A percentile compares a stretch with the other conserved stretches of the same genome.
Evolutionary conservation across 352 stramenopile genomes (phyloP).

Genomic region (Phytophthora foliorum): DNA sequence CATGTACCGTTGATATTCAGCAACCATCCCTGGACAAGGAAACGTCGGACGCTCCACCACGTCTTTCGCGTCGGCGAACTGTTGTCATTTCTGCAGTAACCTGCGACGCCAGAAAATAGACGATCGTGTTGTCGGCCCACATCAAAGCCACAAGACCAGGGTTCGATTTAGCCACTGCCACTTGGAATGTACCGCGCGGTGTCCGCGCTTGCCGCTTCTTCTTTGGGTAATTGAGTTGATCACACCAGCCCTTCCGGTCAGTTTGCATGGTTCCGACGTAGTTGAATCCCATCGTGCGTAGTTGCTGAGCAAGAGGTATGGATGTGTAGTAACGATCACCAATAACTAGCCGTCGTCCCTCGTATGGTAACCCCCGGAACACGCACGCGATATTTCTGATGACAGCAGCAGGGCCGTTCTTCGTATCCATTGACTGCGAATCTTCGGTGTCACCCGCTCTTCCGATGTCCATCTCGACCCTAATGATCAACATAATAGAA

Average conservation of each 20-base stretch:
- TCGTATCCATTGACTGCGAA: background rate
- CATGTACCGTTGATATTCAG: slow-evolving; percentile 18
- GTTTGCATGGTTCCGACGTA: slow-evolving; percentile 17
- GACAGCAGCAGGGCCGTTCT: slow-evolving; percentile 7
- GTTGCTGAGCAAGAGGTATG: slow-evolving; percentile 6
- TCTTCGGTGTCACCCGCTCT: background rate
- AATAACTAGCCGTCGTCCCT: slow-evolving; percentile 8
- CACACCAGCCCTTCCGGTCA: slow-evolving; percentile 9
- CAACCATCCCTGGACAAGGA: background rate
- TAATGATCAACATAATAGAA: too few relatives aligned
- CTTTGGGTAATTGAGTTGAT: background rate
- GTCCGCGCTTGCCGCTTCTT: slow-evolving; percentile 1
- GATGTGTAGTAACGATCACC: slow-evolving; percentile 14
- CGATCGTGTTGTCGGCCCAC: slow-evolving; percentile 7
- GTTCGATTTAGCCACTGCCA: slow-evolving; percentile 1
- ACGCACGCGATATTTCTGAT: slow-evolving; percentile 14
- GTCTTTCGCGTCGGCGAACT: slow-evolving; percentile 2
- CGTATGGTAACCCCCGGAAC: slow-evolving; percentile 2
- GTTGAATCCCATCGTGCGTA: slow-evolving; percentile 15
- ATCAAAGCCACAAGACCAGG: slow-evolving; percentile 5
- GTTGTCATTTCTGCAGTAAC: background rate
- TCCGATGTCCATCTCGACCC: background rate
- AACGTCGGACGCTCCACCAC: background rate
- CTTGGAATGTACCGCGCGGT: slow-evolving; percentile 1
- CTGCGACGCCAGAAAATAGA: slow-evolving; percentile 1